These are phyloP conservation scores for Geotrichum cucujoidarum DNA, from an alignment of 1,139 yeast genomes.

Conservation along the genomic window DNA sequence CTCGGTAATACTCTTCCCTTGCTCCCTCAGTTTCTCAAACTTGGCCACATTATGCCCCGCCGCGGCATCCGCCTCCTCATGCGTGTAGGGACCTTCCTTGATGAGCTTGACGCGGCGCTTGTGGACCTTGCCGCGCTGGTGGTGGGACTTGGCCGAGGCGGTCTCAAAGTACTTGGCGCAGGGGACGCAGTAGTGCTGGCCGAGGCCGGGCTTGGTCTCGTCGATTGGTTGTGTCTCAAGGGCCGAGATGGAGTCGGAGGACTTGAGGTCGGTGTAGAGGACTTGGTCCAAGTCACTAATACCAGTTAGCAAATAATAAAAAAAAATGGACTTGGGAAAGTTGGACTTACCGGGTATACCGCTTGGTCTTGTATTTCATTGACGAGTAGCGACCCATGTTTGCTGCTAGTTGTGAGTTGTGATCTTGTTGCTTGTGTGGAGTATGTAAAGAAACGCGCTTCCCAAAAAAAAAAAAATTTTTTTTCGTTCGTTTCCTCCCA, in stretches of 20 bases:
- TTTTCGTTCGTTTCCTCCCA: conserved; percentile 1
- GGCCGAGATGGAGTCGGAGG: conserved; percentile 54
- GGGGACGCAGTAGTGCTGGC: conserved; percentile 89
- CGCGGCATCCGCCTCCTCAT: conserved; percentile 86
- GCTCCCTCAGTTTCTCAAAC: conserved; percentile 45
- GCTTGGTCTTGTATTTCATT: conserved; percentile 44
- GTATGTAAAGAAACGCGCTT: neutral
- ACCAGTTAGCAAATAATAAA: neutral
- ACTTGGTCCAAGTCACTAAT: conserved; percentile 78
- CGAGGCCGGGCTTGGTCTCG: conserved; percentile 88
- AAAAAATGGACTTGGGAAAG: neutral
- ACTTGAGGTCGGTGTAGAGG: conserved; percentile 60
- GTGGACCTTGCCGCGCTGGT: conserved; percentile 70
- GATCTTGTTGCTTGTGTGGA: no score
- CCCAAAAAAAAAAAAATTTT: neutral
- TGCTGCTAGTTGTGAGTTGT: conserved; percentile 19
- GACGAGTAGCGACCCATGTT: conserved; percentile 83
- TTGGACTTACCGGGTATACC: conserved; percentile 26
- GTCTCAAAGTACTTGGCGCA: conserved; percentile 91
- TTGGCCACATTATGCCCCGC: conserved; percentile 69
- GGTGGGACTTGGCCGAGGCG: conserved; percentile 66
- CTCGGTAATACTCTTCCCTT: conserved; percentile 18
- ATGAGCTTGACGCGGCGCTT: conserved; percentile 78
- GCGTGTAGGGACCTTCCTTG: conserved; percentile 75
- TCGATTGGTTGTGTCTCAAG: conserved; percentile 80